phyloP scores from a whole-genome alignment of 169 alveolate genomes.

The Pseudocohnilembus persalinus region DNA sequence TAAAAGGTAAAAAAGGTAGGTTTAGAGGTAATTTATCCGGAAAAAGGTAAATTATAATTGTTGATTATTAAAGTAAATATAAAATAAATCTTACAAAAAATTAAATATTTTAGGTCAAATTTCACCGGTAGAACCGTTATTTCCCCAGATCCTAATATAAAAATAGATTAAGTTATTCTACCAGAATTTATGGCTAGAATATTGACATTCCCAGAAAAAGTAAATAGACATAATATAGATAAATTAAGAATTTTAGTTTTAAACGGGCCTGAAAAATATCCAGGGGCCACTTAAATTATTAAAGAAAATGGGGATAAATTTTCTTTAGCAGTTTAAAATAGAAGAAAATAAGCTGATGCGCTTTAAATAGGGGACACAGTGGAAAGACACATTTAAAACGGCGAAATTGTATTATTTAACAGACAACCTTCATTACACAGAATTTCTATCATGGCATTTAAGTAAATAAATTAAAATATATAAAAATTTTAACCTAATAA shows the following conservation, averaged over 20 bases:
- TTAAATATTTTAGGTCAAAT: slow-evolving; percentile 90
- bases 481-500: no score
- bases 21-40: slow-evolving; percentile 99
- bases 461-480: no score
- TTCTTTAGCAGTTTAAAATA: slow-evolving; percentile 85
- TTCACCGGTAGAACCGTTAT: slow-evolving; percentile 99
- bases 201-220: slow-evolving; percentile 97
- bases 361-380: slow-evolving; percentile 96
- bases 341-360: slow-evolving; percentile 70
- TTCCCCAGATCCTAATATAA: slow-evolving; percentile 99
- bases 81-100: neutral
- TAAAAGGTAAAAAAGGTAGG: slow-evolving; percentile 97
- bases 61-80: neutral
- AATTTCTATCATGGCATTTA: slow-evolving; percentile 97
- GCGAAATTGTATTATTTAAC: slow-evolving; percentile 98
- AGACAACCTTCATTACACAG: slow-evolving; percentile 99
- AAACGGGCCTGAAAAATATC: slow-evolving; percentile 95
- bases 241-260: slow-evolving; percentile 86
- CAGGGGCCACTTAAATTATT: slow-evolving; percentile 95
- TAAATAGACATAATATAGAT: slow-evolving; percentile 87
- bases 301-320: slow-evolving; percentile 73
- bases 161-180: slow-evolving; percentile 96
- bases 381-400: slow-evolving; percentile 96
- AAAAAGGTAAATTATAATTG: slow-evolving; percentile 61
- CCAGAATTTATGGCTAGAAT: slow-evolving; percentile 97